A percentile compares a stretch with the other conserved stretches of the same genome.
Evolutionary conservation across 2,329 filamentous ascomycete genomes (phyloP).

Genomic region (Diaporthe australafricana): DNA sequence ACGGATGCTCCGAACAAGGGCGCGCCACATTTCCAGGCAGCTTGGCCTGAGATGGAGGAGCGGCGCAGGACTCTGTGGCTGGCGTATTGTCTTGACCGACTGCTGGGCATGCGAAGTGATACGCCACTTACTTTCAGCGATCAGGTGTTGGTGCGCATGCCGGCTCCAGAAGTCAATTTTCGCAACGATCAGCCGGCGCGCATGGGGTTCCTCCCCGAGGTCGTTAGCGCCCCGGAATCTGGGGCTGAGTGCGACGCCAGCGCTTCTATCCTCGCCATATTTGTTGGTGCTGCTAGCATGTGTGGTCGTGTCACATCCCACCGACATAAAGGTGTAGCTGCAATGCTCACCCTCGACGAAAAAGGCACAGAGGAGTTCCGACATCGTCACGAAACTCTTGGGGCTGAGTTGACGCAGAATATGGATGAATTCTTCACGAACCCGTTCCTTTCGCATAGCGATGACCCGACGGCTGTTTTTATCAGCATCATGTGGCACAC

Average conservation of each 20-base stretch:
- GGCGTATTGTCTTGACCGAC: constrained; percentile 3
- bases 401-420: not conserved
- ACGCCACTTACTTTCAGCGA: not conserved
- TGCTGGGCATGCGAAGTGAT: not conserved
- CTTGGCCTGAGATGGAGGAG: constrained; percentile 12
- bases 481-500: constrained; percentile 5
- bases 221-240: too few species aligned
- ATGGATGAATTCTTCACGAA: not conserved
- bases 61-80: constrained; percentile 9
- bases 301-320: constrained; percentile 7
- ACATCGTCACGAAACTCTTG: not conserved
- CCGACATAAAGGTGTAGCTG: not conserved
- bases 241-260: not conserved
- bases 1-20: constrained; percentile 9
- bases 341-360: not conserved
- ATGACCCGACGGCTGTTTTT: not conserved
- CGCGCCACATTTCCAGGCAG: constrained; percentile 1
- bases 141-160: not conserved
- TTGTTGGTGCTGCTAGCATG: not conserved
- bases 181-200: constrained; percentile 1
- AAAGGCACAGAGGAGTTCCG: not conserved
- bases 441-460: not conserved
- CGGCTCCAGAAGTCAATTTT: not conserved
- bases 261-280: not conserved
- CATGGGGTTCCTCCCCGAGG: not conserved